These are phyloP conservation scores for Chamaecrista fasciculata DNA, from an alignment of 306 rosid genomes.

Conservation along the genomic window DNA sequence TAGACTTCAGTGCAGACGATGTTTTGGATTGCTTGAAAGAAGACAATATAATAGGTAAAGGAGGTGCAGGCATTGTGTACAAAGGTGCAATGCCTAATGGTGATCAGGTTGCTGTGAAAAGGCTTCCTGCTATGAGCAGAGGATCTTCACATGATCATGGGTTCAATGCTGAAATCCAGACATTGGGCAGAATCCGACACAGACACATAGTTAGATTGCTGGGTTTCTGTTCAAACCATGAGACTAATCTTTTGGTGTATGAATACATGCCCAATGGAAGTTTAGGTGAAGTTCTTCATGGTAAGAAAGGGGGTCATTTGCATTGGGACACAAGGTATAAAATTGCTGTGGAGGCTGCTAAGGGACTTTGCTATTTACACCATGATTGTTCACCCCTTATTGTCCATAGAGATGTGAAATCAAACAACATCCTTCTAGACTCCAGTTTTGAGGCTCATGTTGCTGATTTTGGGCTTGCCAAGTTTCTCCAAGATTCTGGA, in stretches of 20 bases:
- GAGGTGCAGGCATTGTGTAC: slow-evolving; percentile 84
- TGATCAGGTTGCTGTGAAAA: slow-evolving; percentile 54
- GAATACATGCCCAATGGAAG: slow-evolving; percentile 65
- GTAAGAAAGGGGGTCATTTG: slow-evolving; percentile 74
- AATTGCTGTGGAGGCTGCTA: slow-evolving; percentile 79
- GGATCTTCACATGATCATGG: slow-evolving; percentile 95
- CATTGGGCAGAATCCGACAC: slow-evolving; percentile 73
- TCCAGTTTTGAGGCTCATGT: slow-evolving; percentile 51
- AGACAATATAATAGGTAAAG: slow-evolving; percentile 79
- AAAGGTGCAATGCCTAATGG: slow-evolving; percentile 75
- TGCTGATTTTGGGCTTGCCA: slow-evolving; percentile 76
- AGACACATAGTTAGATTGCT: slow-evolving; percentile 77
- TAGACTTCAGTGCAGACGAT: slow-evolving; percentile 70
- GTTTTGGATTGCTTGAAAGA: slow-evolving; percentile 73
- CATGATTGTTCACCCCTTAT: slow-evolving; percentile 86
- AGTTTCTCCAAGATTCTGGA: slow-evolving; percentile 75
- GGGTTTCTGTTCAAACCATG: slow-evolving; percentile 86
- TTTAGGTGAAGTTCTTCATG: slow-evolving; percentile 79
- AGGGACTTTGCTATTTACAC: slow-evolving; percentile 78
- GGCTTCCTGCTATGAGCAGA: slow-evolving; percentile 84
- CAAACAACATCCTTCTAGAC: slow-evolving; percentile 48
- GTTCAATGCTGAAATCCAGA: slow-evolving; percentile 76
- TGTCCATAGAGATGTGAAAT: slow-evolving; percentile 59
- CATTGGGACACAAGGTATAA: slow-evolving; percentile 80
- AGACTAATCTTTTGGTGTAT: slow-evolving; percentile 71